These are phyloP conservation scores for Globisporangium sylvaticum DNA, from an alignment of 352 stramenopile genomes.

Conservation along the genomic window DNA sequence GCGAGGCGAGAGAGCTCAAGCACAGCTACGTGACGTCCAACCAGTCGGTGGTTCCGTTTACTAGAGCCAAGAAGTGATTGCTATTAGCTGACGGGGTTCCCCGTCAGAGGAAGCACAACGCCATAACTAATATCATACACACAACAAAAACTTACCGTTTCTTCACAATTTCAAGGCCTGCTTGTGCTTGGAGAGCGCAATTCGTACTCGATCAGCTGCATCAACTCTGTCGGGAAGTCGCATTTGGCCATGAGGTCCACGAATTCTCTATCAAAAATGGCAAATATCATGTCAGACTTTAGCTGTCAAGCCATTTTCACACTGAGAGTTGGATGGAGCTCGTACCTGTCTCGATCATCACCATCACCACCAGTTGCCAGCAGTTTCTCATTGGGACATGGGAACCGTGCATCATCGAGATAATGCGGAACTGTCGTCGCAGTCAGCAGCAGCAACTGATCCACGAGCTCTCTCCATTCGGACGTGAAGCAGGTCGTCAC, in stretches of 20 bases:
- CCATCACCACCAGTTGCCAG: not conserved
- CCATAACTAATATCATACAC: not conserved
- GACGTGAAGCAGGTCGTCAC: slow-evolving; percentile 30
- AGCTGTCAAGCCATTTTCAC: not conserved
- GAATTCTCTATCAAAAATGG: slow-evolving; percentile 17
- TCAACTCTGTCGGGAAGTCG: slow-evolving; percentile 34
- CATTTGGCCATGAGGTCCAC: slow-evolving; percentile 19
- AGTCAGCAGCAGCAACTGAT: not conserved
- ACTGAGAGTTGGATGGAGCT: not conserved
- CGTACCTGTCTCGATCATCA: not conserved
- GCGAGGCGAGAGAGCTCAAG: slow-evolving; percentile 34
- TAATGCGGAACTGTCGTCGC: not conserved
- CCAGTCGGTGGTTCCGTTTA: slow-evolving; percentile 42
- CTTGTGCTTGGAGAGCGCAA: not conserved
- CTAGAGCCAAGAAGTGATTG: slow-evolving; percentile 15
- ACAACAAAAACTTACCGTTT: not conserved
- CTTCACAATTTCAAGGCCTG: not conserved
- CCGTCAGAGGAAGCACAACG: not conserved
- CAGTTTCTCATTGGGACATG: not conserved
- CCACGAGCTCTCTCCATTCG: slow-evolving; percentile 27
- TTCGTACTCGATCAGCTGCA: slow-evolving; percentile 24
- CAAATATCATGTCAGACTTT: not conserved
- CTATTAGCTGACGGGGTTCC: not conserved
- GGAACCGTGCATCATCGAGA: not conserved
- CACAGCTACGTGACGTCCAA: slow-evolving; percentile 55